Evolutionary conservation across 1,284 basidiomycete genomes (phyloP), one percentile per base, ranked within the genome.

Genomic region (Phellopilus nigrolimitatus): DNA sequence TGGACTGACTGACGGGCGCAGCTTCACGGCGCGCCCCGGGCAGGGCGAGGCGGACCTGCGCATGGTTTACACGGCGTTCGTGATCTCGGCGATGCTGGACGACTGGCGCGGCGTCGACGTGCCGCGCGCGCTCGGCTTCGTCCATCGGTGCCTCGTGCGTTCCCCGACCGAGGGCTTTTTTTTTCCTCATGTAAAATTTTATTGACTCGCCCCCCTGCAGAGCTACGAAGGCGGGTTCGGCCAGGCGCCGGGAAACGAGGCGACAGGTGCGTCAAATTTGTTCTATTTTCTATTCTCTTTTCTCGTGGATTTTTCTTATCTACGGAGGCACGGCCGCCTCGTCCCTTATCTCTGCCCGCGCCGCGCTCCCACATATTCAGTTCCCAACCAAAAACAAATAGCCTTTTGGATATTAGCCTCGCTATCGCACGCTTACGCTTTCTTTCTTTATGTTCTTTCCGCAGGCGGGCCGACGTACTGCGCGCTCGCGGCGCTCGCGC

Each of bases 151-250:
- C 64, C 73, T 82, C 64, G 91, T 93, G 62, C 59, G 77, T 64
- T n/a, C n/a, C 31, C n/a, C 31, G 10, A 3, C 31, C 31, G 31
- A 9, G 10, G 38, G n/a, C n/a, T 39, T 38, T 39, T 22, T 36
- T 47, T 31, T 40, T 24, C 13, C 4, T 34, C 31, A 9, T 9
- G 9, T 34, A 9, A 34, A 31, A 3, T 4, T 38, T 10, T n/a
- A 51, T 24, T 28, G 4, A 25, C 13, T n/a, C 9, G n/a, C n/a
- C n/a, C n/a, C n/a, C 15, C n/a, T 33, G 1, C 63, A 97, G 91
- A 86, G 85, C 8, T 92, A 92, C 64, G 95, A 98, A 73, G 94
- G 94, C 19, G 94, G 91, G 0, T 98, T 91, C 61, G 91, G 88
- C 0, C 90, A 94, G 62, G 74, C 79, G 1, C 85, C 91, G 0